Percentiles rank a stretch among this genome's conserved stretches.
Conservation (phyloP, 139 green algal genomes). For the Penium margaritaceum region DNA sequence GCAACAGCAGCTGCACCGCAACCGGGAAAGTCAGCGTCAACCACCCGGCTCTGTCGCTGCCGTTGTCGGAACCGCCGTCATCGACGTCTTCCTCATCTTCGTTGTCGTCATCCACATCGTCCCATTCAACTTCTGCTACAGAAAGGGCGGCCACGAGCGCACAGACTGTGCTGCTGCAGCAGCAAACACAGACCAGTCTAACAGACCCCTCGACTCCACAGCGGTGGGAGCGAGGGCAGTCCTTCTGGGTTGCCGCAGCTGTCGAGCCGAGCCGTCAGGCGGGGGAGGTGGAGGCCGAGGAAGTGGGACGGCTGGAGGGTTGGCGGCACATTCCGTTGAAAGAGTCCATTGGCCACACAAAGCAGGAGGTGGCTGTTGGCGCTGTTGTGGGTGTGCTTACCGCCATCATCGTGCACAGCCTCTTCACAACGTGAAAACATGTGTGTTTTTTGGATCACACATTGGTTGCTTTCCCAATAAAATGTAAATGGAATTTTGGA, state of each 20-base stretch:
- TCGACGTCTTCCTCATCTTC: background rate
- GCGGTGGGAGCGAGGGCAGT: conserved; percentile 1
- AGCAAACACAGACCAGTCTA: too few relatives aligned
- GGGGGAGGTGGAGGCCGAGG: conserved; percentile 31
- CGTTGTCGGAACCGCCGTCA: too few relatives aligned
- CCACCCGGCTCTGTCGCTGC: too few relatives aligned
- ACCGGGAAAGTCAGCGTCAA: too few relatives aligned
- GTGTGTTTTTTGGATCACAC: too few relatives aligned
- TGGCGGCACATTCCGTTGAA: conserved; percentile 41
- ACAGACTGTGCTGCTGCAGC: too few relatives aligned
- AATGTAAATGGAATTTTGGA: too few relatives aligned
- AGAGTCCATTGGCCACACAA: conserved; percentile 41
- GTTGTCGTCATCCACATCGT: background rate
- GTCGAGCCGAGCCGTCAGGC: conserved; percentile 10
- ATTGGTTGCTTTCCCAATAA: too few relatives aligned
- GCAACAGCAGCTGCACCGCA: background rate
- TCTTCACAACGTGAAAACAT: too few relatives aligned
- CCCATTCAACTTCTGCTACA: too few relatives aligned
- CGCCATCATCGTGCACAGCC: too few relatives aligned
- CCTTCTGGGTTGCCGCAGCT: conserved; percentile 12
- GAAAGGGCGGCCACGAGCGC: background rate
- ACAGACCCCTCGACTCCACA: background rate
- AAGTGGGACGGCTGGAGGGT: conserved; percentile 12
- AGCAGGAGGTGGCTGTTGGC: conserved; percentile 34
- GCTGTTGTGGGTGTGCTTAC: conserved; percentile 16